phyloP scores from a whole-genome alignment of 306 rosid species.

The Lablab purpureus region DNA sequence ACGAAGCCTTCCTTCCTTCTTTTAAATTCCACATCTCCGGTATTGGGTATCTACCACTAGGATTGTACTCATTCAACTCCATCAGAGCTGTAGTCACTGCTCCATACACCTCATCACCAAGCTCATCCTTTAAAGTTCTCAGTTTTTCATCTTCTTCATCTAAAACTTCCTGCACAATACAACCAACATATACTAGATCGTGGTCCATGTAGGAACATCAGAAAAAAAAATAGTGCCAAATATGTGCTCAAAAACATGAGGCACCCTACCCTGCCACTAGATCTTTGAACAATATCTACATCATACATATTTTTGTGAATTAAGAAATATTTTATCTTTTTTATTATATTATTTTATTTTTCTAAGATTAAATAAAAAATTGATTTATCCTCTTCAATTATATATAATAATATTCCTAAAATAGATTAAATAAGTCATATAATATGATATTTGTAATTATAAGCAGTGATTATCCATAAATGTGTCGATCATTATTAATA shows the following conservation, averaged over 20 bases:
- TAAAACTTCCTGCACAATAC: conserved; percentile 59
- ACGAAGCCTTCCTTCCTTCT: conserved; percentile 65
- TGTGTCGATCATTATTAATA: too few species aligned
- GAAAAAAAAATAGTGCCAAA: conserved; percentile 3
- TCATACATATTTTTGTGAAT: not conserved
- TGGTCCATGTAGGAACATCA: not conserved
- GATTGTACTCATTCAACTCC: conserved; percentile 78
- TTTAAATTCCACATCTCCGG: conserved; percentile 73
- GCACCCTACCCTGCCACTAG: not conserved
- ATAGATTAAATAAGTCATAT: too few species aligned
- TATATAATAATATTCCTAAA: too few species aligned
- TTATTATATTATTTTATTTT: too few species aligned
- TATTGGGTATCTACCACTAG: conserved; percentile 79
- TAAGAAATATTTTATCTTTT: too few species aligned
- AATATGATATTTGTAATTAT: too few species aligned
- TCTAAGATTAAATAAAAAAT: too few species aligned
- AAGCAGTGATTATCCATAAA: too few species aligned
- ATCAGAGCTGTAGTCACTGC: conserved; percentile 64
- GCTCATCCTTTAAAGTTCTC: conserved; percentile 61
- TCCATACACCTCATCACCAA: conserved; percentile 58
- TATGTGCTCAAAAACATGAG: not conserved
- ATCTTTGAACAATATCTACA: not conserved
- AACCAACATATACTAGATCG: conserved; percentile 18
- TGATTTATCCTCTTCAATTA: too few species aligned
- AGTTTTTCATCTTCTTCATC: conserved; percentile 74